Conservation (phyloP, 2,329 filamentous ascomycete genomes). For the Ophiostoma triangulosporum region DNA sequence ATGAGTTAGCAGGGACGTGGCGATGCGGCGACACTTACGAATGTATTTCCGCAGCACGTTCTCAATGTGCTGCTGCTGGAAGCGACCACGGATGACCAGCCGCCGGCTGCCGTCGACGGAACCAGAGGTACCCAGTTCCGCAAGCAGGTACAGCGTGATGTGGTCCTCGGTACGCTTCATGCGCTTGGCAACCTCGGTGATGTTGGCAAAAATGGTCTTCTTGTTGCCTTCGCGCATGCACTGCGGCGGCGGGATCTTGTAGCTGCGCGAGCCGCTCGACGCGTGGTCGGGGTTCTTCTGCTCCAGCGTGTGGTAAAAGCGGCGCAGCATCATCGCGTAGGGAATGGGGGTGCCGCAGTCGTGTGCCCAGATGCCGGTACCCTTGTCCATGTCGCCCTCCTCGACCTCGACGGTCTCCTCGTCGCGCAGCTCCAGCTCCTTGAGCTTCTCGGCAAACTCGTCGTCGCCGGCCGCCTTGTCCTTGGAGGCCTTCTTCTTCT, state of each 20-base stretch:
- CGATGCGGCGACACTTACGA: no score
- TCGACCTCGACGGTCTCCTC: conserved; percentile 38
- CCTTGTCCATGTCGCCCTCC: conserved; percentile 69
- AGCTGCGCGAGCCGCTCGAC: conserved; percentile 77
- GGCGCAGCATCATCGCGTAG: conserved; percentile 73
- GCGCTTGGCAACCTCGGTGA: conserved; percentile 94
- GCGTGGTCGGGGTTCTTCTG: conserved; percentile 95
- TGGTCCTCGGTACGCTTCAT: conserved; percentile 99
- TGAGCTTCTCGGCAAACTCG: conserved; percentile 46
- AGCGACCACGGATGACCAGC: conserved; percentile 87
- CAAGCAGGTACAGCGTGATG: conserved; percentile 92
- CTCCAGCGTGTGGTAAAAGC: conserved; percentile 90
- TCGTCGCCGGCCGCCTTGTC: conserved; percentile 29
- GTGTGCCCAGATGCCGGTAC: conserved; percentile 84
- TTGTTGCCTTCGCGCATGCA: conserved; percentile 99
- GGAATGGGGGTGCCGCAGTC: conserved; percentile 63
- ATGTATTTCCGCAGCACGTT: conserved; percentile 94
- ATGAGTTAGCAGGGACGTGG: no score
- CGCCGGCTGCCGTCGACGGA: conserved; percentile 86
- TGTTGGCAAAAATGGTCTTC: conserved; percentile 99
- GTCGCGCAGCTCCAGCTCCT: conserved; percentile 45
- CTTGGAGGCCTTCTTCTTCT: conserved; percentile 58
- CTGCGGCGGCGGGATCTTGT: conserved; percentile 98
- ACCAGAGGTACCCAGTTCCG: conserved; percentile 93
- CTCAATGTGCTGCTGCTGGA: conserved; percentile 99